These are phyloP conservation scores for Sphaerosporella brunnea DNA, from an alignment of 495 filamentous ascomycete species.

Conservation along the genomic window DNA sequence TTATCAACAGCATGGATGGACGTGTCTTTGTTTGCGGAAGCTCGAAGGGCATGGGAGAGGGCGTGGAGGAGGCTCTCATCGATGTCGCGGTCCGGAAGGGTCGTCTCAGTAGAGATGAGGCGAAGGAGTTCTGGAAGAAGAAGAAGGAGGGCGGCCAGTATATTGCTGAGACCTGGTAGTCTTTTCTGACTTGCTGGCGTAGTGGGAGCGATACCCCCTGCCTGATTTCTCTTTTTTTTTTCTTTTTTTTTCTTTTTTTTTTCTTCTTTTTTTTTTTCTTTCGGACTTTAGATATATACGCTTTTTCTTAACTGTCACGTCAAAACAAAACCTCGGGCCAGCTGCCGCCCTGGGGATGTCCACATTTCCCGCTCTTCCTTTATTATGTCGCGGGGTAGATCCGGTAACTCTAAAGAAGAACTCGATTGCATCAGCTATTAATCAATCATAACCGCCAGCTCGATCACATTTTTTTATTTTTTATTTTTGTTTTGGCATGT, in stretches of 20 bases:
- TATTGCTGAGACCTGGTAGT: conserved; percentile 46
- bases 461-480: too few relatives aligned
- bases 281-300: background rate
- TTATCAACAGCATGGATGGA: conserved; percentile 84
- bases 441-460: too few relatives aligned
- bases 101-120: conserved; percentile 53
- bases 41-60: conserved; percentile 91
- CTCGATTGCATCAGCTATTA: too few relatives aligned
- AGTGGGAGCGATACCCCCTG: too few relatives aligned
- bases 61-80: conserved; percentile 65
- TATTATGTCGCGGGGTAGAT: background rate
- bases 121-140: conserved; percentile 56
- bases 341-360: too few relatives aligned
- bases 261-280: background rate
- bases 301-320: too few relatives aligned
- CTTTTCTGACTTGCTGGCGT: background rate
- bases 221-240: background rate
- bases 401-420: too few relatives aligned
- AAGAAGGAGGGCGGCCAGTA: conserved; percentile 77
- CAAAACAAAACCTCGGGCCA: too few relatives aligned
- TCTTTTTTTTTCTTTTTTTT: background rate
- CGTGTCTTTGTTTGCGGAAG: conserved; percentile 91
- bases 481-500: too few relatives aligned
- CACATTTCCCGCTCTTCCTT: background rate
- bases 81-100: conserved; percentile 70